These are phyloP conservation scores for Ceratobasidium sp. DNA, from an alignment of 1,284 basidiomycete genomes.

Conservation along the genomic window DNA sequence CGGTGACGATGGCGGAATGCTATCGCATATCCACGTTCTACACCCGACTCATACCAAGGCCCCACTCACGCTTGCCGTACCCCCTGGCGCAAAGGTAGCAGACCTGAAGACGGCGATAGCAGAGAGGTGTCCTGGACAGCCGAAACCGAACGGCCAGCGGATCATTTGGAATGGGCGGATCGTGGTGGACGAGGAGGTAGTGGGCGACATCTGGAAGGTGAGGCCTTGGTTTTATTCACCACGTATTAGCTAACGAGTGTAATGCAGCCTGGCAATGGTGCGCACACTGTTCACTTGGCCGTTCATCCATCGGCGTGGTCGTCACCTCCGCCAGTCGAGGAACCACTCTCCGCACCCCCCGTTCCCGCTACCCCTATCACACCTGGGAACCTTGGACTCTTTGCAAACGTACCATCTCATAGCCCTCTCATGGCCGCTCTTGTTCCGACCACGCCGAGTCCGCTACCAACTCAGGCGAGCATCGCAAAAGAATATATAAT, in stretches of 20 bases:
- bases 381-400: neutral
- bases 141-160: conserved; percentile 75
- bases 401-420: neutral
- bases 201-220: conserved; percentile 78
- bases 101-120: conserved; percentile 78
- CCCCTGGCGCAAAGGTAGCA: conserved; percentile 64
- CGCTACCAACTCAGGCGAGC: conserved; percentile 28
- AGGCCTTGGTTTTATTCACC: conserved; percentile 51
- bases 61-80: conserved; percentile 57
- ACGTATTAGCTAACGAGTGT: conserved; percentile 16
- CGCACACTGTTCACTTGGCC: conserved; percentile 76
- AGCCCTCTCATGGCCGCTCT: conserved; percentile 15
- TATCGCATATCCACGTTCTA: conserved; percentile 34
- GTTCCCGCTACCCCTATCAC: conserved; percentile 8
- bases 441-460: conserved; percentile 5
- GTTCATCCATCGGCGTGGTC: conserved; percentile 82
- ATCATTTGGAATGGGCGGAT: conserved; percentile 80
- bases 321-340: conserved; percentile 62
- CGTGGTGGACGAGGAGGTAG: conserved; percentile 73
- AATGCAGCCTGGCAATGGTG: conserved; percentile 67
- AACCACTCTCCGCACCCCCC: conserved; percentile 46
- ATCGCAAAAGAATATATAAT: conserved; percentile 48
- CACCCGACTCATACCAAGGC: conserved; percentile 32
- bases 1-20: neutral
- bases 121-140: conserved; percentile 71